phyloP scores from a whole-genome alignment of 2,329 filamentous ascomycete genomes.

The Torrubiella hemipterigena region DNA sequence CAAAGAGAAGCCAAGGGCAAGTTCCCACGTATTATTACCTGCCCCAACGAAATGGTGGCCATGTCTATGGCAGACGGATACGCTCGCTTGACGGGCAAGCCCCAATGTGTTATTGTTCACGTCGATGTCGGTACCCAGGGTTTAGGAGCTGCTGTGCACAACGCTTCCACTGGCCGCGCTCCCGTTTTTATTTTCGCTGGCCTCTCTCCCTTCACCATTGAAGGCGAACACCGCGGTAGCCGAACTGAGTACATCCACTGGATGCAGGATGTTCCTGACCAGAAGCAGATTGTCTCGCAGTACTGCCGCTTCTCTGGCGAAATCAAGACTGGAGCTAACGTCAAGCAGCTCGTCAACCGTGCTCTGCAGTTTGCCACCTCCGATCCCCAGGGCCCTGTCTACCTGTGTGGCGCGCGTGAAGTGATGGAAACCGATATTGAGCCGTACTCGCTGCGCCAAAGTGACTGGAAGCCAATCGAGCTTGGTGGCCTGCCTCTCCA shows the following conservation, averaged over 20 bases:
- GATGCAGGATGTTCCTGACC: slow-evolving; percentile 75
- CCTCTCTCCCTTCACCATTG: slow-evolving; percentile 62
- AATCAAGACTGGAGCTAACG: slow-evolving; percentile 72
- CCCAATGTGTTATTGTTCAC: slow-evolving; percentile 68
- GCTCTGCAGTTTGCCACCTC: slow-evolving; percentile 72
- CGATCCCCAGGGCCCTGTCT: slow-evolving; percentile 68
- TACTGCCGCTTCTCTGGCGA: slow-evolving; percentile 78
- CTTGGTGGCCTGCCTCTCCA: slow-evolving; percentile 44
- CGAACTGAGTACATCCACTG: slow-evolving; percentile 78
- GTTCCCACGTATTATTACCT: slow-evolving; percentile 66
- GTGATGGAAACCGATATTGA: slow-evolving; percentile 77
- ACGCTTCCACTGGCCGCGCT: slow-evolving; percentile 61
- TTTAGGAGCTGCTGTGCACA: slow-evolving; percentile 67
- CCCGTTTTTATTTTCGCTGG: slow-evolving; percentile 72
- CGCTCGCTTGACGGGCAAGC: slow-evolving; percentile 57
- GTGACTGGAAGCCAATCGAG: slow-evolving; percentile 58
- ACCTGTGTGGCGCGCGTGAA: slow-evolving; percentile 66
- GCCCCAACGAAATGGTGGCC: slow-evolving; percentile 78
- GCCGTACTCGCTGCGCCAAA: slow-evolving; percentile 57
- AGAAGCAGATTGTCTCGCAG: slow-evolving; percentile 68
- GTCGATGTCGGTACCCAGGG: slow-evolving; percentile 76
- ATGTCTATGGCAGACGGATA: slow-evolving; percentile 78
- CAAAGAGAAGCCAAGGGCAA: slow-evolving; percentile 51
- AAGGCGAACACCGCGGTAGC: slow-evolving; percentile 66
- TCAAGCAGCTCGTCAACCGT: slow-evolving; percentile 82